Evolutionary conservation across 176 grass and related monocot genomes (phyloP).

Genomic region (Hordeum vulgare): MorexV3_pseudomolecules_assembly NC_058518.1:445726653-445727152

Average conservation of each 20-base stretch:
- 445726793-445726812: not conserved
- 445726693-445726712: not conserved
- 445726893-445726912: constrained; percentile 6
- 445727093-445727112: constrained; percentile 6
- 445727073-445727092: not conserved
- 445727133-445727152: not conserved
- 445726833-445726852: not conserved
- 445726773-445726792: not conserved
- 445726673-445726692: not conserved
- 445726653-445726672: no score
- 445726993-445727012: constrained; percentile 1
- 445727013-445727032: not conserved
- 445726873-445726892: not conserved
- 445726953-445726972: constrained; percentile 27
- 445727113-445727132: not conserved
- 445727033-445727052: not conserved
- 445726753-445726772: not conserved
- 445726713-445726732: not conserved
- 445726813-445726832: not conserved
- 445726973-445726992: not conserved
- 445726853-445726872: not conserved
- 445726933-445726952: not conserved
- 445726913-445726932: not conserved
- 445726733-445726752: not conserved
- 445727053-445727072: not conserved